These are phyloP conservation scores for Letharia columbiana DNA, from an alignment of 495 filamentous ascomycete species.

Conservation along the genomic window DNA sequence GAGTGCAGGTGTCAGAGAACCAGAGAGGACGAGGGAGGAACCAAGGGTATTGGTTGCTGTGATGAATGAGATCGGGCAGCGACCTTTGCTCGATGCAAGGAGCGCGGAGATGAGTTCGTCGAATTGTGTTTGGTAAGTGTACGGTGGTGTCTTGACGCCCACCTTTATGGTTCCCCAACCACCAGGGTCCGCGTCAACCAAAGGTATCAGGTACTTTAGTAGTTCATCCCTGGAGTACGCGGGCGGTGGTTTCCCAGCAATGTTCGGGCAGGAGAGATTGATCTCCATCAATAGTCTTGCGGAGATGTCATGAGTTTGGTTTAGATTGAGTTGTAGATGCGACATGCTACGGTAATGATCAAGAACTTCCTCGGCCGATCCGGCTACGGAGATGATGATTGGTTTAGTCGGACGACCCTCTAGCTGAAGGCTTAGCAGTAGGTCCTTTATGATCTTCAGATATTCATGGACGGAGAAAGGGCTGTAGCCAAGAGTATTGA, in stretches of 20 bases:
- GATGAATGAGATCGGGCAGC: slow-evolving; percentile 49
- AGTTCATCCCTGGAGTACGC: slow-evolving; percentile 48
- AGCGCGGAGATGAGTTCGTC: slow-evolving; percentile 42
- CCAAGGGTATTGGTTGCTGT: slow-evolving; percentile 68
- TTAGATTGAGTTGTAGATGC: slow-evolving; percentile 22
- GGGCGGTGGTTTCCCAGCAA: slow-evolving; percentile 54
- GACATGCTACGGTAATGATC: slow-evolving; percentile 35
- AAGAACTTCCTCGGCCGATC: slow-evolving; percentile 40
- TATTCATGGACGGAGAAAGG: slow-evolving; percentile 32
- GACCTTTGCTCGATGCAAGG: slow-evolving; percentile 25
- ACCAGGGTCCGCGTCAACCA: slow-evolving; percentile 24
- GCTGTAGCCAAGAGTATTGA: slow-evolving; percentile 40
- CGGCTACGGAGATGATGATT: slow-evolving; percentile 65
- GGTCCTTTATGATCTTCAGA: slow-evolving; percentile 25
- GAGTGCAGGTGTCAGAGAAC: slow-evolving; percentile 26
- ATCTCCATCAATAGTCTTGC: slow-evolving; percentile 46
- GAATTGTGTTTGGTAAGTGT: slow-evolving; percentile 57
- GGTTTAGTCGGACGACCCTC: slow-evolving; percentile 34
- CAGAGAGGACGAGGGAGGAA: slow-evolving; percentile 46
- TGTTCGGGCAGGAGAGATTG: slow-evolving; percentile 70
- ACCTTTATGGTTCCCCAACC: slow-evolving; percentile 32
- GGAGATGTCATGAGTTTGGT: slow-evolving; percentile 9
- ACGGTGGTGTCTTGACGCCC: slow-evolving; percentile 64
- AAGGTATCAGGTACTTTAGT: slow-evolving; percentile 37
- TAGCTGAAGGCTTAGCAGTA: slow-evolving; percentile 19